Percentiles rank a stretch among this genome's conserved stretches.
phyloP scores from a whole-genome alignment of 192 early-diverging fungal species.

The Haplosporangium gracile region DNA sequence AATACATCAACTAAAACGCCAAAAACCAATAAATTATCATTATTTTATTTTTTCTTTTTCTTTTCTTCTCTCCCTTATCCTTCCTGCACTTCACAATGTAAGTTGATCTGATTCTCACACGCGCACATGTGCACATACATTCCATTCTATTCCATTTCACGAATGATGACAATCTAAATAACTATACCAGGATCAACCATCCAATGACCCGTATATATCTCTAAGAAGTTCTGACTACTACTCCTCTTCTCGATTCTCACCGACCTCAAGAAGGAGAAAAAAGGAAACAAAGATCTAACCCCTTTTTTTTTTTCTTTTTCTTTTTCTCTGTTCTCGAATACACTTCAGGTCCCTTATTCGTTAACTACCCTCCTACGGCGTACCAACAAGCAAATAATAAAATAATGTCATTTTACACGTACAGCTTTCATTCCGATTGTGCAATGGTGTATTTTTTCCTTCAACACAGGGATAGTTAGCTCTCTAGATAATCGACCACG shows the following conservation, averaged over 20 bases:
- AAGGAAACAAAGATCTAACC: not conserved
- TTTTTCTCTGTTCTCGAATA: no score
- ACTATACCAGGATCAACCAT: conserved; percentile 60
- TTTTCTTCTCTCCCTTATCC: not conserved
- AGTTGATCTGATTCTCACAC: conserved; percentile 6
- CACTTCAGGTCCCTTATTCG: not conserved
- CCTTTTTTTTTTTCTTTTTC: not conserved
- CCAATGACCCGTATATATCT: conserved; percentile 58
- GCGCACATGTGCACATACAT: no score
- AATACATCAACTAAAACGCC: not conserved
- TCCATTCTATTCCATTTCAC: not conserved
- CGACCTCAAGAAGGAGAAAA: not conserved
- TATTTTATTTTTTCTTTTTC: not conserved
- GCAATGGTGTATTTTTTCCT: no score
- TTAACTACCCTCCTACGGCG: not conserved
- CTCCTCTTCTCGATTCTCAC: not conserved
- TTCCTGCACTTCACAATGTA: not conserved
- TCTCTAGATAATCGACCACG: no score
- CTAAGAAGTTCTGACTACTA: conserved; percentile 59
- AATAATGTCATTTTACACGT: not conserved
- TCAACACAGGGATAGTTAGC: no score
- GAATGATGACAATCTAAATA: conserved; percentile 53
- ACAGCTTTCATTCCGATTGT: no score
- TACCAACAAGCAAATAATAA: not conserved
- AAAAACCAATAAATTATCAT: no score